Conservation (phyloP, 1,139 yeast species). For the Yamadazyma trypodendri region DNA sequence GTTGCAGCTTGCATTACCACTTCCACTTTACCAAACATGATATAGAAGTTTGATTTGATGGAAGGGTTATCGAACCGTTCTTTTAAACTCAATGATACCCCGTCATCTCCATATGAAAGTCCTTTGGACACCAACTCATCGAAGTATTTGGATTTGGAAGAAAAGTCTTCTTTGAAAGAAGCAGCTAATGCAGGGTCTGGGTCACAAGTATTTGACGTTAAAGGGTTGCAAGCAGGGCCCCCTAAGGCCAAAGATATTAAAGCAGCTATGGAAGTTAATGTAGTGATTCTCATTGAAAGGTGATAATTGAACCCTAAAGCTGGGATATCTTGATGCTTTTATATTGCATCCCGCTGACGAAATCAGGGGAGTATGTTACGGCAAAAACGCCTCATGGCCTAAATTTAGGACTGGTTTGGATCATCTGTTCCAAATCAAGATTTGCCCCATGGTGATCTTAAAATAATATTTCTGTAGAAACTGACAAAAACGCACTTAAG, state of each 20-base stretch:
- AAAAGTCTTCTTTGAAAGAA: conserved; percentile 51
- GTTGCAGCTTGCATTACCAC: conserved; percentile 68
- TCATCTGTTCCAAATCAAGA: conserved; percentile 4
- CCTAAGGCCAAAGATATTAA: conserved; percentile 10
- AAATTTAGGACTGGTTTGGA: neutral
- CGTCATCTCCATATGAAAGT: conserved; percentile 31
- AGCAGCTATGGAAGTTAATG: conserved; percentile 9
- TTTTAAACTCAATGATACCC: conserved; percentile 58
- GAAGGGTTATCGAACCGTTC: conserved; percentile 75
- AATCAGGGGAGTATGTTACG: neutral
- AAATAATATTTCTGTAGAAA: neutral
- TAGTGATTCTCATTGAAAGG: conserved; percentile 12
- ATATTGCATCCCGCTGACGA: too few relatives aligned
- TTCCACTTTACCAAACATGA: conserved; percentile 85
- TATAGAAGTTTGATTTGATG: conserved; percentile 69
- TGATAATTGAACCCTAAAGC: too few relatives aligned
- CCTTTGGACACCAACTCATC: conserved; percentile 27
- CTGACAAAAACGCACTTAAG: too few relatives aligned
- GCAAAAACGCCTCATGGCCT: neutral
- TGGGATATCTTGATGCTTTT: too few relatives aligned
- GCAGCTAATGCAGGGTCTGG: conserved; percentile 57
- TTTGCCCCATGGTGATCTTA: neutral
- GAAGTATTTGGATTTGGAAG: conserved; percentile 40
- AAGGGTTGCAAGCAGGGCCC: conserved; percentile 34
- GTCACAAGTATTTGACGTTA: conserved; percentile 26